Base-by-base conservation (phyloP, 495 filamentous ascomycete genomes). In the Thozetella sp. region DNA sequence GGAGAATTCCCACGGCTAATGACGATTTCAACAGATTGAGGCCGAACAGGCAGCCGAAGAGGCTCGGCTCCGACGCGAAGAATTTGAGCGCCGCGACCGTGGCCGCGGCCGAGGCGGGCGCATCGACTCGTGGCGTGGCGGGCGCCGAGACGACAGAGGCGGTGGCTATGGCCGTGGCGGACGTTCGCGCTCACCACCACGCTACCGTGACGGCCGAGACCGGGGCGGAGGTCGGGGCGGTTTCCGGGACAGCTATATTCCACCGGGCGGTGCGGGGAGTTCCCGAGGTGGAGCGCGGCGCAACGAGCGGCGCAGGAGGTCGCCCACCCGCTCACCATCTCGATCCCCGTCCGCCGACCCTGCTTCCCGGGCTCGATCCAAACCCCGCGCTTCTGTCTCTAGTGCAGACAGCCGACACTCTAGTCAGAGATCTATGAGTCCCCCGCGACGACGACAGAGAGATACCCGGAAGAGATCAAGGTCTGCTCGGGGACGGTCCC, bases 21-120 rank as follows among this genome's bases (percentile, higher is more conserved):
- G 55, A 46, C 25, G 45, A 26, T 26, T 59, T 53, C 10, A 2
- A 59, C 65, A 97, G 94, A 86, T 90, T 45, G 90, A 93, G 55
- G 88, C 90, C 11, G 92, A 96, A 62, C 93, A 88, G 70, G 90
- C 88, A 43, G 90, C 90, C 2, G 92, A 93, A 72, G 85, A 90
- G 58, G 83, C 83, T 17, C 87, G 88, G 51, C 66, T 72, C 40
- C 82, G 83, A 58, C 86, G 88, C 25, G 86, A 88, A 58, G 90
- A 78, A 34, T 72, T 79, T 30, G 80, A 85, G 53, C 80, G 79
- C 20, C 79, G 76, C 27, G 83, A 93, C 25, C 87, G 92, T 51
- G 78, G 88, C 58, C 83, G 43, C 20, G n/a, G 85, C 51, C 77
- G 87, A 60, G 80, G 87, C 48, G 82, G 85, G 22, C 77, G 76